phyloP scores from a whole-genome alignment of 139 green algal genomes.

The Axilococcus clingmanii region DNA sequence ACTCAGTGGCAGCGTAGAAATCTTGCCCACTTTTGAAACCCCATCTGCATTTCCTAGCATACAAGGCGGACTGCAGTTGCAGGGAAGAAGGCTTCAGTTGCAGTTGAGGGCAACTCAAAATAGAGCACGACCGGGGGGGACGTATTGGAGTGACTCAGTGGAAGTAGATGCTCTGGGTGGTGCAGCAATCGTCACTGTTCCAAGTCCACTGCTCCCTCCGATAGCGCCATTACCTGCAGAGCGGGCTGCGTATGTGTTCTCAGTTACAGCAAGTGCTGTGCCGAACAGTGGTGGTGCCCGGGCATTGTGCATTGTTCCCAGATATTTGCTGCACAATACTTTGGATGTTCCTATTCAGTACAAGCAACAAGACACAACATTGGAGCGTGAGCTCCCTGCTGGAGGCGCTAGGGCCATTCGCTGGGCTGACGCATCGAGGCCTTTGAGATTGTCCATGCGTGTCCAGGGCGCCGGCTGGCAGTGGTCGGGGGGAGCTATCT shows the following conservation, averaged over 20 bases:
- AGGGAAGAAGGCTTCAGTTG: constrained; percentile 12
- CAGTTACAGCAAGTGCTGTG: constrained; percentile 25
- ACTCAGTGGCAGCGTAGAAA: constrained; percentile 28
- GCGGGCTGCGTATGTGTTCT: not conserved
- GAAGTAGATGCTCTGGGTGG: constrained; percentile 32
- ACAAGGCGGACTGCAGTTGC: constrained; percentile 12
- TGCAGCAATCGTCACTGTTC: constrained; percentile 29
- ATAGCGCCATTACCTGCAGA: too few relatives aligned
- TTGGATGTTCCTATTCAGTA: constrained; percentile 52
- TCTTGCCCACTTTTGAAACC: constrained; percentile 15
- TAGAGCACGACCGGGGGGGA: constrained; percentile 16
- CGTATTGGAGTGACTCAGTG: constrained; percentile 32
- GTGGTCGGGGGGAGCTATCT: constrained; percentile 62
- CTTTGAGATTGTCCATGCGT: constrained; percentile 50
- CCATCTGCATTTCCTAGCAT: constrained; percentile 37
- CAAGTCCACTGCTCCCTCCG: constrained; percentile 19
- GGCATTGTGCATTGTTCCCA: constrained; percentile 62
- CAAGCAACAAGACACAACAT: constrained; percentile 34
- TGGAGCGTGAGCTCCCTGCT: constrained; percentile 31
- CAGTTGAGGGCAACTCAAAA: constrained; percentile 26
- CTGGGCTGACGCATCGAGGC: constrained; percentile 45
- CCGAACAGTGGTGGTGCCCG: constrained; percentile 23
- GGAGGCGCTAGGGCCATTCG: constrained; percentile 36
- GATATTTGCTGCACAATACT: constrained; percentile 62
- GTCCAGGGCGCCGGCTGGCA: constrained; percentile 67